phyloP scores from a whole-genome alignment of 2,329 filamentous ascomycete species.

The Penicillium sp. region DNA sequence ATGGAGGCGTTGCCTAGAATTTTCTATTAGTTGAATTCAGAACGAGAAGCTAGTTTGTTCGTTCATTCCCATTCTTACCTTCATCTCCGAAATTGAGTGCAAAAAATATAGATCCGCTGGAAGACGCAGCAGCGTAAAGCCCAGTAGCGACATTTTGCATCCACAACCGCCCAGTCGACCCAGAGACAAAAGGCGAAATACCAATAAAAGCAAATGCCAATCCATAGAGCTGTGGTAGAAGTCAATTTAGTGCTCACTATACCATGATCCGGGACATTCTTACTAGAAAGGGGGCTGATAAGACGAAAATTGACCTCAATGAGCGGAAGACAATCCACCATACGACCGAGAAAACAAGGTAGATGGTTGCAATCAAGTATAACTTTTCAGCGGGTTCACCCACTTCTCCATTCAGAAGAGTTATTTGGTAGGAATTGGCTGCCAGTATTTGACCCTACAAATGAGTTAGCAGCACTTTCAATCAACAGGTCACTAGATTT shows the following conservation, averaged over 20 bases:
- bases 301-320: constrained; percentile 49
- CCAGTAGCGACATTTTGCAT: constrained; percentile 56
- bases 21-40: neutral
- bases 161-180: constrained; percentile 38
- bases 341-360: constrained; percentile 49
- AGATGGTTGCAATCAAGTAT: constrained; percentile 54
- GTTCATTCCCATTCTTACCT: constrained; percentile 31
- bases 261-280: neutral
- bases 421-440: constrained; percentile 61
- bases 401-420: constrained; percentile 55
- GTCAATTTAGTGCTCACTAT: neutral
- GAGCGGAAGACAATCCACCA: constrained; percentile 58
- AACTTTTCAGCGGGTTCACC: constrained; percentile 53
- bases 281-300: constrained; percentile 52
- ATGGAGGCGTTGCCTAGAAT: constrained; percentile 45
- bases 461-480: neutral
- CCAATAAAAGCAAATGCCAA: constrained; percentile 26
- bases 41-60: neutral
- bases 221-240: constrained; percentile 41
- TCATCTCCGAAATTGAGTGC: constrained; percentile 60
- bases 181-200: constrained; percentile 46
- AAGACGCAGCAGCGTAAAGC: constrained; percentile 55
- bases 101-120: constrained; percentile 58
- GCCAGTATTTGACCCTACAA: constrained; percentile 51
- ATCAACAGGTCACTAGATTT: neutral